These are phyloP conservation scores for Malania oleifera DNA, from an alignment of 164 flowering plant genomes.

Conservation along the genomic window DNA sequence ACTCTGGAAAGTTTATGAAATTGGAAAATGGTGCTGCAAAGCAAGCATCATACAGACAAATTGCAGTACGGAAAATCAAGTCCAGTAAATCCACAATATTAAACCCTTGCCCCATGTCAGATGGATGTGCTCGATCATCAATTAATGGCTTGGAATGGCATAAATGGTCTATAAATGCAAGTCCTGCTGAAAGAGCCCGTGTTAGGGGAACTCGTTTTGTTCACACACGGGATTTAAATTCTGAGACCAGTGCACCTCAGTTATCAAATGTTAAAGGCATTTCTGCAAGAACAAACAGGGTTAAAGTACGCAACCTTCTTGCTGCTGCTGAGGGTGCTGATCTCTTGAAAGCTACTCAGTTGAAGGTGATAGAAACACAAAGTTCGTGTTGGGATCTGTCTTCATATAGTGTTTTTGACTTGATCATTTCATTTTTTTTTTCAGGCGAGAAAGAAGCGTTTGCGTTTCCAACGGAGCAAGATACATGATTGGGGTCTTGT, in stretches of 20 bases:
- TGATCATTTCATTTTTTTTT: slow-evolving; percentile 12
- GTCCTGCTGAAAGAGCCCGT: slow-evolving; percentile 68
- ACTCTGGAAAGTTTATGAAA: slow-evolving; percentile 28
- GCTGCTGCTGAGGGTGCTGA: slow-evolving; percentile 99
- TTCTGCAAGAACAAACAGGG: slow-evolving; percentile 96
- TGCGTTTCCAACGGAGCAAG: slow-evolving; percentile 92
- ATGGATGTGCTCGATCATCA: slow-evolving; percentile 92
- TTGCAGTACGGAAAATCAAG: slow-evolving; percentile 28
- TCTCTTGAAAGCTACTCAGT: slow-evolving; percentile 76
- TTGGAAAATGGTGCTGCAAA: slow-evolving; percentile 19
- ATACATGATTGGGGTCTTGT: slow-evolving; percentile 99
- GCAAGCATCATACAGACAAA: slow-evolving; percentile 24
- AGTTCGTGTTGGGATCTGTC: background rate
- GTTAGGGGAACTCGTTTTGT: slow-evolving; percentile 51
- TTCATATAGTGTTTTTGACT: background rate
- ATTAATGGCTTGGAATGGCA: slow-evolving; percentile 98
- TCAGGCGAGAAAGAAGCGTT: slow-evolving; percentile 94
- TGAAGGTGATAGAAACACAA: slow-evolving; percentile 53
- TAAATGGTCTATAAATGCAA: slow-evolving; percentile 74
- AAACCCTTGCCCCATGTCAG: slow-evolving; percentile 51
- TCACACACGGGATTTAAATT: slow-evolving; percentile 23
- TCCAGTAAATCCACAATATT: slow-evolving; percentile 26
- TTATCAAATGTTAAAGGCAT: slow-evolving; percentile 56
- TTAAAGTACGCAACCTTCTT: slow-evolving; percentile 82
- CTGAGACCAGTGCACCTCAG: slow-evolving; percentile 38